Conservation (phyloP, 2,329 filamentous ascomycete genomes). For the Neofusicoccum cordaticola region DNA sequence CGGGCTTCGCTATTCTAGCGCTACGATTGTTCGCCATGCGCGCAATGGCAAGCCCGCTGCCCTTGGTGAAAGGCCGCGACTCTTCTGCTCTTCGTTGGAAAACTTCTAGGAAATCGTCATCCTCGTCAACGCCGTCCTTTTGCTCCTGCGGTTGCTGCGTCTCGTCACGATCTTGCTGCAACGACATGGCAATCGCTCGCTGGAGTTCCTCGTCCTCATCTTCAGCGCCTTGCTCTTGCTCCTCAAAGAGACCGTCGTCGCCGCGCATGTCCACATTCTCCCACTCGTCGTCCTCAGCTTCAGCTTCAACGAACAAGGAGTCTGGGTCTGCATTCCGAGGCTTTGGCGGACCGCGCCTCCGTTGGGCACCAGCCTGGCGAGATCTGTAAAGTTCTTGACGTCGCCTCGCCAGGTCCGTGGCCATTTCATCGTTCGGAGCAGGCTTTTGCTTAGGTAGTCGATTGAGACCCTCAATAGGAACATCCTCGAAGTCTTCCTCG, state of each 20-base stretch:
- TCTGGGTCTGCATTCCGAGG: constrained; percentile 17
- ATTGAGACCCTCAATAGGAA: constrained; percentile 87
- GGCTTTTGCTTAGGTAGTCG: constrained; percentile 64
- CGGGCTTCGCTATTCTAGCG: constrained; percentile 50
- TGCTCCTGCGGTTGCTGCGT: constrained; percentile 40
- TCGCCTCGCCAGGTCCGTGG: constrained; percentile 40
- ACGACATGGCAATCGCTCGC: constrained; percentile 79
- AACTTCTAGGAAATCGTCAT: constrained; percentile 45
- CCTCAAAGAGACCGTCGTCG: constrained; percentile 59
- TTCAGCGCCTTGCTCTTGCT: constrained; percentile 41
- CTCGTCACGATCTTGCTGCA: constrained; percentile 58
- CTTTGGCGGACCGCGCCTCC: constrained; percentile 23
- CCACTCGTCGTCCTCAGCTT: constrained; percentile 39
- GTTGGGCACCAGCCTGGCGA: constrained; percentile 19
- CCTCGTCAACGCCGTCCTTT: constrained; percentile 36
- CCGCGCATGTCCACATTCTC: constrained; percentile 41
- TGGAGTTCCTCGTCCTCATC: constrained; percentile 74
- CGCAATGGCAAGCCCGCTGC: constrained; percentile 60
- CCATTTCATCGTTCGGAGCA: constrained; percentile 35
- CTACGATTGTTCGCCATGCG: constrained; percentile 72
- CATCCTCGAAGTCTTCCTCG: constrained; percentile 84
- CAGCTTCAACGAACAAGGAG: constrained; percentile 30
- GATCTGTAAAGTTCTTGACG: constrained; percentile 49
- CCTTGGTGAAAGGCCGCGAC: constrained; percentile 43
- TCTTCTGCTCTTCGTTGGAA: constrained; percentile 48